Conservation (phyloP, 208 protist genomes). For the Phytomonas sp. region DNA sequence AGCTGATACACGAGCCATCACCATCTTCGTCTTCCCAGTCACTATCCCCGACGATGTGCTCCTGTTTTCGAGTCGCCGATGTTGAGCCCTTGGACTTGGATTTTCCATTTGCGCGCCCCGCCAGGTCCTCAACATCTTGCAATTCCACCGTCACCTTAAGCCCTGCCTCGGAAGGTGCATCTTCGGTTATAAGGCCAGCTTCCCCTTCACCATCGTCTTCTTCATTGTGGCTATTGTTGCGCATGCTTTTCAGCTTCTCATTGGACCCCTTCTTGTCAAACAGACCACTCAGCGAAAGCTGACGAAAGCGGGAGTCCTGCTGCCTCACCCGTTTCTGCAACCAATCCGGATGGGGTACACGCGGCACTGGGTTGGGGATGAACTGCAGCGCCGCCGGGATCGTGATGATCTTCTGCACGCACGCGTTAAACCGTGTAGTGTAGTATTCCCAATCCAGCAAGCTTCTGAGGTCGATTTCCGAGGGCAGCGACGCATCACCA, state of each 20-base stretch:
- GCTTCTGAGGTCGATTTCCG: slow-evolving; percentile 68
- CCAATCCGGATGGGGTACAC: slow-evolving; percentile 97
- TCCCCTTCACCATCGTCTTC: slow-evolving; percentile 4
- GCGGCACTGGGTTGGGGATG: slow-evolving; percentile 95
- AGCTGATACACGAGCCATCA: slow-evolving; percentile 18
- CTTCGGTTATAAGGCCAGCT: not conserved
- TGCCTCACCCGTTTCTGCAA: slow-evolving; percentile 88
- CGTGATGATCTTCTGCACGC: slow-evolving; percentile 99
- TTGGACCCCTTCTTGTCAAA: slow-evolving; percentile 14
- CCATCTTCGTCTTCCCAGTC: slow-evolving; percentile 28
- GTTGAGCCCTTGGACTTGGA: not conserved
- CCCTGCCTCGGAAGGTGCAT: not conserved
- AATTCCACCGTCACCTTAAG: not conserved
- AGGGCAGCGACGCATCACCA: slow-evolving; percentile 45
- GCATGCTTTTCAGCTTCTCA: not conserved
- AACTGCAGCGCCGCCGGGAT: slow-evolving; percentile 98
- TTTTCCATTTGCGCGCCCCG: not conserved
- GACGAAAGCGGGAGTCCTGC: slow-evolving; percentile 68
- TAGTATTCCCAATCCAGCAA: slow-evolving; percentile 99
- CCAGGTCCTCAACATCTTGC: not conserved
- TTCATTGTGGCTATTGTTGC: not conserved
- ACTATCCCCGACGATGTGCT: slow-evolving; percentile 17
- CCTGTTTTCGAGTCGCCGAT: not conserved
- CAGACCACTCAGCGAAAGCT: slow-evolving; percentile 58
- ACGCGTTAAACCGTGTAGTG: slow-evolving; percentile 91